Evolutionary conservation across 352 stramenopile species (phyloP), one percentile per base, ranked within the genome.

Genomic region (Thraustochytrium striatum): DNA sequence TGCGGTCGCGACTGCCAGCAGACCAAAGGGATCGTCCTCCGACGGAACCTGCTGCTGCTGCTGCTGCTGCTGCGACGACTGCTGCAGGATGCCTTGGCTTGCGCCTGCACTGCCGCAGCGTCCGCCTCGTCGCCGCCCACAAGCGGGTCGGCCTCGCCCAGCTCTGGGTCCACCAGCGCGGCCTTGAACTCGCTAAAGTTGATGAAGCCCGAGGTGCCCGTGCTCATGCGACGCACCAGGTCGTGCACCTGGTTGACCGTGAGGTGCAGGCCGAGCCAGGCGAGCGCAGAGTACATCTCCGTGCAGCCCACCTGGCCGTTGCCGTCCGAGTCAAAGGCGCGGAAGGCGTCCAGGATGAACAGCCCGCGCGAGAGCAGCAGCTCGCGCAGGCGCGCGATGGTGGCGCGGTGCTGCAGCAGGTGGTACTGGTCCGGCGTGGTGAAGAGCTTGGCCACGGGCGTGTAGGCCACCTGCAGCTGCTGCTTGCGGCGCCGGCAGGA

Each of bases 401-500:
- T 90, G 3, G 93, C 91, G 36, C 90, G 86, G 72, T 93, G 90
- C 70, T 95, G 90, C 39, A 96, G 84, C 61, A 94, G 82, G 81
- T 99, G 95, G 87, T 97, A 98, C 85, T 99, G 95, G 84, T 98
- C 95, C 36, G 95, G 88, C 36, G 91, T 92, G 30, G 93, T 97
- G 55, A 99, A 99, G 1, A 98, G 89, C 82, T 98, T 98, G 3
- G 95, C 95, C 16, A 99, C 85, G 7, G 95, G 92, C 25, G 94
- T 97, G 68, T 96, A 94, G 44, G 93, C 92, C 82, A 92, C 97
- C 80, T 97, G 82, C 53, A 95, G 93, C 41, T 96, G 94, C n/a
- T n/a, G n/a, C 82, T 98, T 96, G 36, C 96, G 90, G 21, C 95
- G 89, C 19, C 95, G 90, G 79, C 88, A 99, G 72, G 55, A 95